These are phyloP conservation scores for Leccinum arenicola DNA, from an alignment of 768 basidiomycete genomes.

Conservation along the genomic window DNA sequence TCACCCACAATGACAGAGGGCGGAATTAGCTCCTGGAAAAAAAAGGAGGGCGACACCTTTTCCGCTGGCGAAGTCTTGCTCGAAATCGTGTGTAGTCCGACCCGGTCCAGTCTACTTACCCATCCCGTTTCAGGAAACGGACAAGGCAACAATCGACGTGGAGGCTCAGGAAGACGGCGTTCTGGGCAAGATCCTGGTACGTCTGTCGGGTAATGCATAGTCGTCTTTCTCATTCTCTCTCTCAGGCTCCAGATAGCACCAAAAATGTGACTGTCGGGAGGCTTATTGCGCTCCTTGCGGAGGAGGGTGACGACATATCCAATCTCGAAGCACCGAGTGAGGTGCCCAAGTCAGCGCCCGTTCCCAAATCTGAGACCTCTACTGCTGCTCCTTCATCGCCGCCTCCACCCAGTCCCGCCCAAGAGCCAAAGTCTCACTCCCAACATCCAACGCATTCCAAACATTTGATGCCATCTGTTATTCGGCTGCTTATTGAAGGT, in stretches of 20 bases:
- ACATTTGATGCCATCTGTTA: conserved; percentile 88
- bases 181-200: conserved; percentile 87
- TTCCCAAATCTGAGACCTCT: conserved; percentile 23
- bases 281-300: conserved; percentile 87
- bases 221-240: not conserved
- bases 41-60: conserved; percentile 79
- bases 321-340: conserved; percentile 56
- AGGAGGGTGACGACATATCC: conserved; percentile 94
- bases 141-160: conserved; percentile 96
- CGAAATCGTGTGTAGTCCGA: conserved; percentile 67
- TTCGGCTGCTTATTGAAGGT: conserved; percentile 65
- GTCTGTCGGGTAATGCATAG: conserved; percentile 23
- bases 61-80: conserved; percentile 79
- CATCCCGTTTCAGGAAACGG: conserved; percentile 65
- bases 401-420: conserved; percentile 22
- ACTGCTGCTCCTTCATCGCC: conserved; percentile 19
- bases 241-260: conserved; percentile 69
- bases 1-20: conserved; percentile 97
- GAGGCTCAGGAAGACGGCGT: conserved; percentile 98
- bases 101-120: not conserved
- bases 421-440: conserved; percentile 33
- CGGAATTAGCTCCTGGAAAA: conserved; percentile 89
- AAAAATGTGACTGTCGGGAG: conserved; percentile 87
- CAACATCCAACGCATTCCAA: conserved; percentile 49
- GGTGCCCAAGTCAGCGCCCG: conserved; percentile 18